Evolutionary conservation across 1,139 yeast species (phyloP), one percentile per base, ranked within the genome.

Genomic region (Diutina catenulata): DNA sequence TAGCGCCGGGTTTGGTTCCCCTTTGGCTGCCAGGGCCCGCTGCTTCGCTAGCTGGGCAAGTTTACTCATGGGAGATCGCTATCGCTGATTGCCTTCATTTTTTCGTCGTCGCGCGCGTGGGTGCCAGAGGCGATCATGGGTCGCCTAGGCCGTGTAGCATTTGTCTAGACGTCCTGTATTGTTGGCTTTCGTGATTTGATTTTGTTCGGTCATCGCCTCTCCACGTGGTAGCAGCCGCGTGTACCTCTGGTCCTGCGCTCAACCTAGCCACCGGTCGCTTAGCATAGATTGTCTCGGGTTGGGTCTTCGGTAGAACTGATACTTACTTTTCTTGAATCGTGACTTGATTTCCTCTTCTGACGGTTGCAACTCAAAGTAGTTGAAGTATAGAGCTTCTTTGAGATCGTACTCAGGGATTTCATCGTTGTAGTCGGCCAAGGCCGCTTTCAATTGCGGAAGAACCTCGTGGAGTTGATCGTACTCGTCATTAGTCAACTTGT

Each of bases 321-420:
- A 65, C 73, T 47, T 67, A 68, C 73, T 62, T 52, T 60, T 68
- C 42, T 61, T 59, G 46, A 52, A 69, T 48, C 57, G 60, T 37
- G 65, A 55, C 47, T 68, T 70, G 40, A 81, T 52, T 44, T 76
- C 80, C 28, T 57, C 62, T 10, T 76, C 49, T 0, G 84, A 55
- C n/a, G 68, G 65, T 3, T 67, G 73, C 6, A 76, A 48, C 37
- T 74, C 77, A 50, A 73, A 73, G 51, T 77, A 76, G 48, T 75
- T 73, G 47, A 62, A 64, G 65, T 77, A 78, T 11, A 82, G 60
- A 0, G 77, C 62, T 44, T 77, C 81, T 46, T 76, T 72, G 42
- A 81, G 56, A 36, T 69, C 74, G 10, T 60, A 49, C 21, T 76
- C 81, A 5, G 66, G 60, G 38, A 76, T 64, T 7, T 63, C 64